Percentiles rank a stretch among this genome's conserved stretches.
Evolutionary conservation across 371 early-diverging fungal genomes (phyloP).

Genomic region (Mucor saturninus): DNA sequence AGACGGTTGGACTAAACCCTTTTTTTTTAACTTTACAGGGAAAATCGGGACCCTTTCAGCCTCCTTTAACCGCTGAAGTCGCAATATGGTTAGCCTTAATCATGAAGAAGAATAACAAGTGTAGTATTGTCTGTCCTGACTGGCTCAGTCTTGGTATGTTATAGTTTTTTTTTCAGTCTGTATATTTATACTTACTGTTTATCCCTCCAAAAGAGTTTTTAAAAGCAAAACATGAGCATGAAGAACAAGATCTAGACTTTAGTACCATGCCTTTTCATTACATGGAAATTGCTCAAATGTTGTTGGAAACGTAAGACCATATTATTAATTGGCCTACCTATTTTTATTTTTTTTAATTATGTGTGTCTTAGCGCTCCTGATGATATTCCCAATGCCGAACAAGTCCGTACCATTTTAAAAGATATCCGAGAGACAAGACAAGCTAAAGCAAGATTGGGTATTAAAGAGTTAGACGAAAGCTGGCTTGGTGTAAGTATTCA

Average conservation of each 20-base stretch:
- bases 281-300: conserved; percentile 79
- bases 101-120: conserved; percentile 82
- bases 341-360: neutral
- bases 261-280: conserved; percentile 79
- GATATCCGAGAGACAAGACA: conserved; percentile 87
- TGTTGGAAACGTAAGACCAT: conserved; percentile 68
- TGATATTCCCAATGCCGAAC: conserved; percentile 77
- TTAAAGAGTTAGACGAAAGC: conserved; percentile 64
- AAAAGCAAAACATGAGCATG: conserved; percentile 62
- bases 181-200: too few relatives aligned
- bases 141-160: conserved; percentile 67
- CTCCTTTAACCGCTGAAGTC: conserved; percentile 71
- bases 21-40: conserved; percentile 9
- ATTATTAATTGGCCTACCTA: neutral
- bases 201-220: conserved; percentile 47
- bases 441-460: conserved; percentile 77
- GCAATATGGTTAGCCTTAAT: conserved; percentile 89
- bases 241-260: conserved; percentile 65
- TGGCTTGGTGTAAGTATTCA: conserved; percentile 66
- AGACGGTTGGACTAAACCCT: too few relatives aligned
- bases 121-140: conserved; percentile 80
- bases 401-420: conserved; percentile 73
- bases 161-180: neutral
- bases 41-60: conserved; percentile 57
- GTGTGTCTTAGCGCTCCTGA: conserved; percentile 67